Evolutionary conservation across 768 basidiomycete genomes (phyloP), one percentile per base, ranked within the genome.

Genomic region (Suillus decipiens): DNA sequence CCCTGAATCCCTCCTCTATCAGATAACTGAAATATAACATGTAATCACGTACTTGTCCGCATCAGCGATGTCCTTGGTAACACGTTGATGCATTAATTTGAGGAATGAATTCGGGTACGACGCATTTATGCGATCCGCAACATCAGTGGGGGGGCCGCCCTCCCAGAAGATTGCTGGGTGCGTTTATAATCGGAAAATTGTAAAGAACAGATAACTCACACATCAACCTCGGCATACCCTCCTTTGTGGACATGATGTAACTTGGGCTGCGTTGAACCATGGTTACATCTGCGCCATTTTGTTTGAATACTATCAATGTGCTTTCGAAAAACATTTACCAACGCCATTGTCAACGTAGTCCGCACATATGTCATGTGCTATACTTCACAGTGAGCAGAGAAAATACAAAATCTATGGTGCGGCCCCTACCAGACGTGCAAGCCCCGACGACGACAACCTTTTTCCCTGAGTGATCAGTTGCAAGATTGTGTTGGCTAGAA

Each of bases 381-480:
- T 72, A 42, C 9, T 64, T 65, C 71, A 24, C 2, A 50, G 45
- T 62, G 7, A 67, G 31, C 36, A 56, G 22, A 56, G 60, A 64
- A 28, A 5, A 19, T 9, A 47, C 5, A 11, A 22, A 5, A 15
- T 42, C 37, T 34, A 28, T 37, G 10, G 5, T 31, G 61, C 17
- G 1, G 22, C 11, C 24, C 64, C 31, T 63, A 81, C 83, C 81
- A 1, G 85, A 88, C 15, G 87, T 89, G 59, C 85, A 85, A 15
- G 89, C 81, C 1, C 90, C 89, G 5, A 92, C 75, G 3, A 92
- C 84, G 4, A 86, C 79, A 0, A 90, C 89, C 69, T 86, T 91
- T 76, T 91, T 91, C 14, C 88, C 90, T 1, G 70, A 54, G 67
- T 86, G 86, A 42, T 86, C 85, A 12, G 76, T 73, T 0, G 87